Percentiles rank a stretch among this genome's conserved stretches.
These are phyloP conservation scores for Tylopilus orsonianus DNA, from an alignment of 1,284 basidiomycete species.

Conservation along the genomic window DNA sequence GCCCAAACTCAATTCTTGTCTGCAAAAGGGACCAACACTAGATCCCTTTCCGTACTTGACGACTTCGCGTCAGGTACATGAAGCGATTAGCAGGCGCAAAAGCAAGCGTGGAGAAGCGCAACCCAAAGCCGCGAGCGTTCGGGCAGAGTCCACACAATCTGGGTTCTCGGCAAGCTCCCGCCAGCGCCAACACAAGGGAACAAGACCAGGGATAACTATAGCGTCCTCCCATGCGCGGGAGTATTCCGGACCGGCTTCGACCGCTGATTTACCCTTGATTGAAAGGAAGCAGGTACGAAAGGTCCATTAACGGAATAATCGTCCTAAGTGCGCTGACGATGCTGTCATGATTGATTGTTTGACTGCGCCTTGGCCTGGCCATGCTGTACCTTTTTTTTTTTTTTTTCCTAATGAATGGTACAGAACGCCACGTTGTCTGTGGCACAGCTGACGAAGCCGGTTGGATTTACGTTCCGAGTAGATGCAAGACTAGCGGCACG, in stretches of 20 bases:
- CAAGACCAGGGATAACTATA: background rate
- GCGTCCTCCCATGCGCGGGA: conserved; percentile 3
- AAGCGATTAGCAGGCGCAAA: conserved; percentile 10
- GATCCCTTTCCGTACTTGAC: conserved; percentile 24
- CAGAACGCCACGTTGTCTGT: conserved; percentile 31
- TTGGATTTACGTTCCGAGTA: conserved; percentile 50
- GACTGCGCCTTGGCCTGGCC: conserved; percentile 5
- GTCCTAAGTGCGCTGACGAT: conserved; percentile 26
- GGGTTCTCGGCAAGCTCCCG: conserved; percentile 6
- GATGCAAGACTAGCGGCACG: conserved; percentile 45
- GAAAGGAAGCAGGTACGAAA: conserved; percentile 33
- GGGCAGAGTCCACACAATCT: background rate
- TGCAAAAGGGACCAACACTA: conserved; percentile 19
- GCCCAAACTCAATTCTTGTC: conserved; percentile 15
- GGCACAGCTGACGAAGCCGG: conserved; percentile 46
- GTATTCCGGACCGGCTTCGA: conserved; percentile 16
- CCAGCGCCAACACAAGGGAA: conserved; percentile 1
- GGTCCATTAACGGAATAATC: conserved; percentile 27
- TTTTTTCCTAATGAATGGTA: conserved; percentile 2
- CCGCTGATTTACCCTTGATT: conserved; percentile 27
- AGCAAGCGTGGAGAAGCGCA: conserved; percentile 6
- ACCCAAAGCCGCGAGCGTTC: conserved; percentile 1
- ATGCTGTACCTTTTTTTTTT: conserved; percentile 17
- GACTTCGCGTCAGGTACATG: conserved; percentile 11
- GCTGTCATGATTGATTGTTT: conserved; percentile 10